A percentile compares a stretch with the other conserved stretches of the same genome.
Conservation (phyloP, 768 basidiomycete genomes). For the Phaeotremella skinneri region DNA sequence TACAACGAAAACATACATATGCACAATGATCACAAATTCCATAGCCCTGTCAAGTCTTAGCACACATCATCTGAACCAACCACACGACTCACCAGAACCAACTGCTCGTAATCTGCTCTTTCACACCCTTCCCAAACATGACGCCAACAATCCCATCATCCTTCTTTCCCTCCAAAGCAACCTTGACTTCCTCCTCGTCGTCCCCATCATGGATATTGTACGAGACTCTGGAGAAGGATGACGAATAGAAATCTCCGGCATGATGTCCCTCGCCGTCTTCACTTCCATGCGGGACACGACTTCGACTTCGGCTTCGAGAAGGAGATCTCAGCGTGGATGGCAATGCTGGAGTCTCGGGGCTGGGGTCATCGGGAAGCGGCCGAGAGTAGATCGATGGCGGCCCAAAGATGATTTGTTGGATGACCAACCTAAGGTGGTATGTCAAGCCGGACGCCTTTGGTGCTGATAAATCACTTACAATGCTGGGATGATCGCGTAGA, state of each 20-base stretch:
- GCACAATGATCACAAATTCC: slow-evolving; percentile 41
- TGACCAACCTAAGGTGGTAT: slow-evolving; percentile 37
- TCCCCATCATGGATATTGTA: slow-evolving; percentile 27
- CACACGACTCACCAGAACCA: slow-evolving; percentile 49
- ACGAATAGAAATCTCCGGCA: slow-evolving; percentile 15
- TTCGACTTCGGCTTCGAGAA: neutral
- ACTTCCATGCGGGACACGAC: neutral
- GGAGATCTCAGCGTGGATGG: neutral
- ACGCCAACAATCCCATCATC: slow-evolving; percentile 45
- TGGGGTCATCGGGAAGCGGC: slow-evolving; percentile 14
- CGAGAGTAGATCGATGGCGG: slow-evolving; percentile 44
- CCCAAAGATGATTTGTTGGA: slow-evolving; percentile 50
- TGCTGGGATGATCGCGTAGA: slow-evolving; percentile 47
- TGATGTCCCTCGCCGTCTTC: neutral
- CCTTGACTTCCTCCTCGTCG: slow-evolving; percentile 34
- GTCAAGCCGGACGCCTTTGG: neutral
- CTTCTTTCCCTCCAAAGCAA: slow-evolving; percentile 14
- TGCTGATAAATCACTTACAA: slow-evolving; percentile 38
- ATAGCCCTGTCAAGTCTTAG: slow-evolving; percentile 12
- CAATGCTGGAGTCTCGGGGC: slow-evolving; percentile 3
- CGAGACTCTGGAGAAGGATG: slow-evolving; percentile 37
- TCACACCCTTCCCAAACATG: slow-evolving; percentile 43
- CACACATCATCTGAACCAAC: neutral
- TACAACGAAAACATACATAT: slow-evolving; percentile 40
- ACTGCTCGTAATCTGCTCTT: slow-evolving; percentile 42